A percentile compares a stretch with the other conserved stretches of the same genome.
These are phyloP conservation scores for Amborella trichopoda DNA, from an alignment of 164 flowering plant species.

Conservation along the genomic window DNA sequence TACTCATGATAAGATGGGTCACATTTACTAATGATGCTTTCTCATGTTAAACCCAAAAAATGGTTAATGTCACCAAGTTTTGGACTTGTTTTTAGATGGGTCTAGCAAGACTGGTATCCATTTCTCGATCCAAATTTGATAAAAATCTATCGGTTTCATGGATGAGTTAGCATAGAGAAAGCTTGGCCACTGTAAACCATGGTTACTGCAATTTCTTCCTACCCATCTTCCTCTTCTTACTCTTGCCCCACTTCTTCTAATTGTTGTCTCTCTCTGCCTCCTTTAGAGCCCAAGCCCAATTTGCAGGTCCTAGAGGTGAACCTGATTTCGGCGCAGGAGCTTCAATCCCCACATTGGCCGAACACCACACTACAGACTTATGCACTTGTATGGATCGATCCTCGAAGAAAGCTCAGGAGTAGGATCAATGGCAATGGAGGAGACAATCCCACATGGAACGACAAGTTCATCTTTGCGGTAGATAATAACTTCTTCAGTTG, in stretches of 20 bases:
- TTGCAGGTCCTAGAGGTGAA: constrained; percentile 4
- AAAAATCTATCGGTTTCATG: too few relatives aligned
- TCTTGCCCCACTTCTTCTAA: background rate
- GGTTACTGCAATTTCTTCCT: too few relatives aligned
- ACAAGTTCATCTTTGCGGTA: constrained; percentile 4
- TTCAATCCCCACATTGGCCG: background rate
- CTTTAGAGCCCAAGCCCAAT: background rate
- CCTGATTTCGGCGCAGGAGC: constrained; percentile 8
- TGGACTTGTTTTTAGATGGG: too few relatives aligned
- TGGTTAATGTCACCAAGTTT: too few relatives aligned
- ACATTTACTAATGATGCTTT: too few relatives aligned
- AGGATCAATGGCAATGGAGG: background rate
- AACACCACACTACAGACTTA: constrained; percentile 4
- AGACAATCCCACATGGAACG: constrained; percentile 8
- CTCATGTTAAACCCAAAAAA: too few relatives aligned
- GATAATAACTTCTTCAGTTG: background rate
- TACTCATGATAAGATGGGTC: too few relatives aligned
- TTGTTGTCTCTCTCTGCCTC: too few relatives aligned
- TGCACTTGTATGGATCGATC: constrained; percentile 6
- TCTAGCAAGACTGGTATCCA: too few relatives aligned
- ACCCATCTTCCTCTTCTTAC: background rate
- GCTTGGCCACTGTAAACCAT: too few relatives aligned
- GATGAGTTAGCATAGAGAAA: too few relatives aligned
- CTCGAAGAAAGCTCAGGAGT: constrained; percentile 1
- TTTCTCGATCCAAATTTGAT: too few relatives aligned